Percentiles rank a stretch among this genome's conserved stretches.
These are phyloP conservation scores for Ailanthus altissimus DNA, from an alignment of 345 rosid species.

Conservation along the genomic window DNA sequence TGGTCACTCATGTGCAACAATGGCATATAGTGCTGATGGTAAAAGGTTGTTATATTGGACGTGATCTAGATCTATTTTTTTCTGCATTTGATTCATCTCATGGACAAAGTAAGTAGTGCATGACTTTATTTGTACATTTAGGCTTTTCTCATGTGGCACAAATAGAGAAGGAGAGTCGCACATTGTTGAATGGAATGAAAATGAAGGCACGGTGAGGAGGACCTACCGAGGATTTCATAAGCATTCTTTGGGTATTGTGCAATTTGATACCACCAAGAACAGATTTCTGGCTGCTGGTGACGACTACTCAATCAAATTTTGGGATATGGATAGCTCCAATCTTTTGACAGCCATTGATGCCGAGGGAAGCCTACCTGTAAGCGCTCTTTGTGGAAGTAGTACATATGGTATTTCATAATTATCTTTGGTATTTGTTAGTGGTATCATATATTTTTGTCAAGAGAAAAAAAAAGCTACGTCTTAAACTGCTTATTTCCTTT, in stretches of 20 bases:
- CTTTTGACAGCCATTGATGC: conserved; percentile 34
- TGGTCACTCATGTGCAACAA: conserved; percentile 32
- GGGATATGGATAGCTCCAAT: conserved; percentile 47
- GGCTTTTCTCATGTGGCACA: background rate
- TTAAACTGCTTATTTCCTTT: conserved; percentile 1
- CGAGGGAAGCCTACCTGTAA: conserved; percentile 45
- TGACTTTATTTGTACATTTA: background rate
- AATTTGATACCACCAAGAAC: conserved; percentile 44
- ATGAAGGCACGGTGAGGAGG: conserved; percentile 25
- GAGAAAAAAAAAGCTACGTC: background rate
- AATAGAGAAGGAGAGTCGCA: background rate
- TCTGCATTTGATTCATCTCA: conserved; percentile 3
- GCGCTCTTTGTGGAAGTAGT: conserved; percentile 10
- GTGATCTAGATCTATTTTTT: background rate
- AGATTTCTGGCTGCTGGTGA: conserved; percentile 48
- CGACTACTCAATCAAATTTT: conserved; percentile 38
- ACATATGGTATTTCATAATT: background rate
- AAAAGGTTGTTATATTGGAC: conserved; percentile 16
- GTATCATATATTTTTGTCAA: background rate
- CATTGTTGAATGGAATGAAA: background rate
- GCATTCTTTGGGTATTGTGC: conserved; percentile 41
- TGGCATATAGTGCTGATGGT: conserved; percentile 37
- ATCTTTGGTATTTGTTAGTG: background rate
- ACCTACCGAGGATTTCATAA: conserved; percentile 41
- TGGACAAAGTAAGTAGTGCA: background rate